Conservation (phyloP, 805 yeast species). For the Myxozyma melibiosi region DNA sequence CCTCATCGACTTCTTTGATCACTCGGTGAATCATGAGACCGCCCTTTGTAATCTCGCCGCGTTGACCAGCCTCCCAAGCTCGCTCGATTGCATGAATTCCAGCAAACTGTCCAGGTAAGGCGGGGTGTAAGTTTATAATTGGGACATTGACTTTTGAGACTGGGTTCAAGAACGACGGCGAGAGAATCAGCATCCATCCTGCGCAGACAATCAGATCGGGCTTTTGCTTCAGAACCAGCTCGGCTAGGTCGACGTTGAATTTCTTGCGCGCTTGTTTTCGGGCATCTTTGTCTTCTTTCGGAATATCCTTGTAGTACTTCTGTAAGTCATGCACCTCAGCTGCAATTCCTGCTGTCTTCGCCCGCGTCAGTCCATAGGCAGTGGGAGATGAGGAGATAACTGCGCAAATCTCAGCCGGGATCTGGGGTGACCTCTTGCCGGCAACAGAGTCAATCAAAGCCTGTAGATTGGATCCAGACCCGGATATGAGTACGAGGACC, state of each 20-base stretch:
- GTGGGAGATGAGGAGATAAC: conserved; percentile 82
- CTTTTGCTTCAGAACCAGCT: conserved; percentile 59
- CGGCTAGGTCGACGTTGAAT: conserved; percentile 80
- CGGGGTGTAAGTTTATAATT: conserved; percentile 93
- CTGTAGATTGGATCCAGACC: conserved; percentile 93
- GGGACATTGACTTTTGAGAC: conserved; percentile 63
- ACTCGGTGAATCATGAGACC: conserved; percentile 98
- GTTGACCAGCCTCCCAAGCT: conserved; percentile 94
- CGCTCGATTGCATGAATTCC: conserved; percentile 97
- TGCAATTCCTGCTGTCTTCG: conserved; percentile 68
- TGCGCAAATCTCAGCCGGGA: conserved; percentile 57
- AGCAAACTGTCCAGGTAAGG: conserved; percentile 94
- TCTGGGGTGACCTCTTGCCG: conserved; percentile 21
- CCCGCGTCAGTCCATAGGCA: conserved; percentile 89
- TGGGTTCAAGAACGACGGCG: conserved; percentile 72
- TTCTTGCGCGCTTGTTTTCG: conserved; percentile 64
- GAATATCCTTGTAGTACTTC: conserved; percentile 68
- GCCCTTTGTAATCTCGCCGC: conserved; percentile 70
- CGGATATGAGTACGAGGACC: conserved; percentile 82
- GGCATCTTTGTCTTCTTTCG: conserved; percentile 64
- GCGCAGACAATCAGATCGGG: conserved; percentile 96
- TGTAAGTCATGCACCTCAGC: conserved; percentile 70
- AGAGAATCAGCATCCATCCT: conserved; percentile 95
- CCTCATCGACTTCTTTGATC: conserved; percentile 93
- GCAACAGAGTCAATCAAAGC: conserved; percentile 70